Evolutionary conservation across 495 filamentous ascomycete species (phyloP).

Genomic region (Penicillium soppii): DNA sequence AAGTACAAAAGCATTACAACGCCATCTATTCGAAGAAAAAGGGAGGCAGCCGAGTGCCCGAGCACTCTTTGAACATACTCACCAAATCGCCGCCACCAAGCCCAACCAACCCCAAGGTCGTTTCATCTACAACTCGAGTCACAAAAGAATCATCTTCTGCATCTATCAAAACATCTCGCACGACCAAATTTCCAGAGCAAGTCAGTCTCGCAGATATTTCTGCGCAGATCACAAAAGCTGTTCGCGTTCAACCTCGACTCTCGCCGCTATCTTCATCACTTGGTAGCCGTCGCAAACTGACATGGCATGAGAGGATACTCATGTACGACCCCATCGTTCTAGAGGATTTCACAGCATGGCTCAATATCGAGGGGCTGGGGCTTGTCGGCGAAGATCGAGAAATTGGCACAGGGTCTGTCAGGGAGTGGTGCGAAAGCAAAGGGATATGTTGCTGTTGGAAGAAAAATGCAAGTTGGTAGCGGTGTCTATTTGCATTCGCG

Average conservation of each 20-base stretch:
- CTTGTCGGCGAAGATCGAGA: conserved; percentile 64
- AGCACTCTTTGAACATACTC: conserved; percentile 14
- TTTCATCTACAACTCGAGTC: conserved; percentile 6
- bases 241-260: conserved; percentile 55
- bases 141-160: conserved; percentile 2
- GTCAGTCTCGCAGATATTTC: conserved; percentile 46
- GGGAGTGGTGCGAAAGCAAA: conserved; percentile 83
- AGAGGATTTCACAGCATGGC: conserved; percentile 81
- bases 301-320: conserved; percentile 88
- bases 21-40: not conserved
- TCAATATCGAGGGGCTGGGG: conserved; percentile 70
- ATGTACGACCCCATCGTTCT: conserved; percentile 90
- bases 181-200: conserved; percentile 1
- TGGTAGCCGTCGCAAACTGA: conserved; percentile 36
- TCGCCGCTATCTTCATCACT: conserved; percentile 4
- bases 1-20: conserved; percentile 24
- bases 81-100: conserved; percentile 7
- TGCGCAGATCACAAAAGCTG: conserved; percentile 62
- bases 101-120: conserved; percentile 12
- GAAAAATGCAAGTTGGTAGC: conserved; percentile 21
- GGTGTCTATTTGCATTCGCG: not conserved
- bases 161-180: not conserved
- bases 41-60: not conserved
- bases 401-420: conserved; percentile 57
- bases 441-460: conserved; percentile 68